Evolutionary conservation across 2,329 filamentous ascomycete genomes (phyloP), one percentile per base, ranked within the genome.

Genomic region (Trichoderma oligosporum): DNA sequence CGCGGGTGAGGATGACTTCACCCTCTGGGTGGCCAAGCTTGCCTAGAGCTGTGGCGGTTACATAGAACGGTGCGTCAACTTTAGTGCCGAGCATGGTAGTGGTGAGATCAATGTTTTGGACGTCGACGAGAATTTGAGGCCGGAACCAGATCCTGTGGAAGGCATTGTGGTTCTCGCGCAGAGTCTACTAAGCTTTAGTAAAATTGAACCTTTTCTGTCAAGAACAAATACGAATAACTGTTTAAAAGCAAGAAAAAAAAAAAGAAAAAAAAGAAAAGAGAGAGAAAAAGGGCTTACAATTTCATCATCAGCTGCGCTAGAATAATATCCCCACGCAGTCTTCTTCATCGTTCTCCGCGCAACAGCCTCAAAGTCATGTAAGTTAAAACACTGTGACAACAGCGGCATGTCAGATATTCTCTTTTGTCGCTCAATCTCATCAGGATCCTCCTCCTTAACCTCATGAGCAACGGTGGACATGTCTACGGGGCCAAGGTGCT

Each of bases 101-200:
- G 33, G 84, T 85, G 70, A 89, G 85, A 71, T 97, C 90, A 60
- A 99, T 82, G 20, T 89, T 82, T 70, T 92, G 89, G 33, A 99
- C 94, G 68, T 99, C 87, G 53, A 96, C 84, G 56, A 99, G 85
- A 56, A 99, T 78, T 62, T 86, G 86, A 3, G 94, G 94, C 20
- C 94, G 85, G 78, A 99, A 97, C 93, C 94, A 85, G 74, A 97
- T 95, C 71, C 95, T 92, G 77, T 99, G 94, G 77, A 91, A 99
- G 44, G 94, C 94, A 44, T 83, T 84, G 76, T 97, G 93, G 76
- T 99, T 99, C 75, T 97, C 93, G 62, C 93, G 85, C 79, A 97
- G 80, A 0, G 94, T 97, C 88, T 95, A 63, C 1, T 7, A 42
- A 14, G 16, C 27, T 66, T 14, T 12, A 5, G 27, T 25, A 12